Evolutionary conservation across 192 early-diverging fungal genomes (phyloP).

Genomic region (Umbelopsis sp.): DNA sequence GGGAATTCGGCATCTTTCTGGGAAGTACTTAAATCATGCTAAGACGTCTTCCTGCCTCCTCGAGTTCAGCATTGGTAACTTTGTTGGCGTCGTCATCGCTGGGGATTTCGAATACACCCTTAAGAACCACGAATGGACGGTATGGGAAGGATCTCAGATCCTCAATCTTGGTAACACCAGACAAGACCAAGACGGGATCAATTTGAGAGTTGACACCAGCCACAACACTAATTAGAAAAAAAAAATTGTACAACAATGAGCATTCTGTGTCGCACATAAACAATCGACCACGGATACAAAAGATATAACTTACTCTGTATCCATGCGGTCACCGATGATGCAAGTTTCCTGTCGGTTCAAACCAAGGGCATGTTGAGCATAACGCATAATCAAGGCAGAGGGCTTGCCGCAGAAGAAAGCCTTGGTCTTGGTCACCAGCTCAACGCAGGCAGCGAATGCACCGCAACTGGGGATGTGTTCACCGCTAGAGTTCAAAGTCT

Average conservation of each 20-base stretch:
- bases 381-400: slow-evolving; percentile 58
- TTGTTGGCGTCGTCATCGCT: slow-evolving; percentile 31
- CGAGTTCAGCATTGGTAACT: slow-evolving; percentile 30
- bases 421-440: slow-evolving; percentile 60
- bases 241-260: neutral
- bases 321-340: slow-evolving; percentile 70
- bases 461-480: slow-evolving; percentile 57
- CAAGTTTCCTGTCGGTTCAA: slow-evolving; percentile 58
- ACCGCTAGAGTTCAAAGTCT: slow-evolving; percentile 49
- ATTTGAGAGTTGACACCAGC: slow-evolving; percentile 62
- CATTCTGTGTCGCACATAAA: neutral
- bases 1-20: neutral
- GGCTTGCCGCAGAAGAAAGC: slow-evolving; percentile 65
- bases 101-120: slow-evolving; percentile 51
- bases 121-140: slow-evolving; percentile 55
- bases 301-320: slow-evolving; percentile 59
- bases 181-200: slow-evolving; percentile 59
- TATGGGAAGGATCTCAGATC: slow-evolving; percentile 54
- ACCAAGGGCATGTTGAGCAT: slow-evolving; percentile 57
- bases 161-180: slow-evolving; percentile 52
- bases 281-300: neutral
- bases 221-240: slow-evolving; percentile 43
- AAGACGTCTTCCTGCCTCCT: slow-evolving; percentile 38
- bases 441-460: slow-evolving; percentile 59
- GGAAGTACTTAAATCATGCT: slow-evolving; percentile 3